These are phyloP conservation scores for Hypoxylon cercidicola DNA, from an alignment of 495 filamentous ascomycete genomes.

Conservation along the genomic window DNA sequence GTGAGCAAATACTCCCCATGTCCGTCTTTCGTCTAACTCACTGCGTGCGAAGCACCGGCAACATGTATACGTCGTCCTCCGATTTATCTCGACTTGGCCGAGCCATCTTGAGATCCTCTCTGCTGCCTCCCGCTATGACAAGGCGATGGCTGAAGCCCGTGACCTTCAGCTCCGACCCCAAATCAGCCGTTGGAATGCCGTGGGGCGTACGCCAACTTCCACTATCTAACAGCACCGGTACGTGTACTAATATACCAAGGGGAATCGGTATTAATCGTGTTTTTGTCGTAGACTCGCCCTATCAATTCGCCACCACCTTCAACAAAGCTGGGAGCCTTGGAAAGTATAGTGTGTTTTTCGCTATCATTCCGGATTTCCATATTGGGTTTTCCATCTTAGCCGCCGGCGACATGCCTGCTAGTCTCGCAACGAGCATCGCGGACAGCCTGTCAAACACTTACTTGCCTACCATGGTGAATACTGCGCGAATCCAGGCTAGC, in stretches of 20 bases:
- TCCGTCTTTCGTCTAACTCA: slow-evolving; percentile 6
- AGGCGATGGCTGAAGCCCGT: slow-evolving; percentile 67
- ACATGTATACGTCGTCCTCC: slow-evolving; percentile 62
- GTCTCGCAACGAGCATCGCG: slow-evolving; percentile 48
- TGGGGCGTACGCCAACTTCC: slow-evolving; percentile 64
- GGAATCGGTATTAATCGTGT: neutral
- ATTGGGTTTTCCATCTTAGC: slow-evolving; percentile 63
- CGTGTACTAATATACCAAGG: neutral
- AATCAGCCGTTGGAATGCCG: slow-evolving; percentile 60
- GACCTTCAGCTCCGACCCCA: slow-evolving; percentile 58
- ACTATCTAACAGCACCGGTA: slow-evolving; percentile 25
- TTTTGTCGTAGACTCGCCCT: slow-evolving; percentile 49
- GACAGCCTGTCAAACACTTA: slow-evolving; percentile 49
- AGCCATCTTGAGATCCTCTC: slow-evolving; percentile 62
- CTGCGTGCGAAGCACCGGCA: slow-evolving; percentile 57
- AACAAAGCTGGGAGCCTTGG: slow-evolving; percentile 65
- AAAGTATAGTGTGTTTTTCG: slow-evolving; percentile 58
- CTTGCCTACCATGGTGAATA: slow-evolving; percentile 49
- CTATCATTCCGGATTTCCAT: slow-evolving; percentile 64
- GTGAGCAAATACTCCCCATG: slow-evolving; percentile 32
- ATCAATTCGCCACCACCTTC: slow-evolving; percentile 58
- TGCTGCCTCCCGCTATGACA: slow-evolving; percentile 59
- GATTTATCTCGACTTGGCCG: slow-evolving; percentile 63
- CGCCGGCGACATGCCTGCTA: slow-evolving; percentile 52
- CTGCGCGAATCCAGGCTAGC: slow-evolving; percentile 51